These are phyloP conservation scores for Brassica juncea DNA, from an alignment of 345 rosid species.

Conservation along the genomic window DNA sequence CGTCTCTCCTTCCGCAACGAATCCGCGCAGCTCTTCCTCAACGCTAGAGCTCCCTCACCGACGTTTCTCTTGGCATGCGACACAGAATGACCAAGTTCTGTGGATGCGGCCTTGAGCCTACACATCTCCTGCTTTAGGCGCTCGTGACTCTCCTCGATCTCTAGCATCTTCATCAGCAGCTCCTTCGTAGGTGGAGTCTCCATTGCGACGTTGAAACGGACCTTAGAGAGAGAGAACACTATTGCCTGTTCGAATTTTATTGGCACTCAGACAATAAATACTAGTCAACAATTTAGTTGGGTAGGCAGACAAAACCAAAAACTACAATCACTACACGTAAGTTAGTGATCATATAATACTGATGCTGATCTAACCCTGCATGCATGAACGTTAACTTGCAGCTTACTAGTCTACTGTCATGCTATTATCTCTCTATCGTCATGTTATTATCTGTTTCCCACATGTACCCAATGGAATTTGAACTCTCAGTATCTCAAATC, in stretches of 20 bases:
- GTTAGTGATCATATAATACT: no score
- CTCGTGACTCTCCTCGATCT: constrained; percentile 73
- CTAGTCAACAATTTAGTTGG: background rate
- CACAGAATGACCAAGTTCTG: constrained; percentile 46
- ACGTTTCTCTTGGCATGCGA: constrained; percentile 42
- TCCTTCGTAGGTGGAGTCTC: constrained; percentile 65
- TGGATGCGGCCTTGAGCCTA: constrained; percentile 49
- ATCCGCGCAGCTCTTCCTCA: constrained; percentile 60
- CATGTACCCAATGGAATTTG: no score
- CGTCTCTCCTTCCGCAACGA: constrained; percentile 76
- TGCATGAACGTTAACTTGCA: no score
- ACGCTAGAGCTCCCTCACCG: constrained; percentile 38
- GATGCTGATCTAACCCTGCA: no score
- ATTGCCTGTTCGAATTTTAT: background rate
- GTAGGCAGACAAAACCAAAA: background rate
- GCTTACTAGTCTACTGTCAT: no score
- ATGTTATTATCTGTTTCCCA: no score
- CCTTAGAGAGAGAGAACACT: background rate
- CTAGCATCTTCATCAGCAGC: constrained; percentile 72
- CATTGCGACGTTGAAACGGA: constrained; percentile 31
- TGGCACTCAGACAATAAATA: background rate
- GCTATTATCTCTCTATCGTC: no score
- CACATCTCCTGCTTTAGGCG: constrained; percentile 72
- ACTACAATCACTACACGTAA: background rate
- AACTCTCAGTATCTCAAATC: no score